Evolutionary conservation across 2,329 filamentous ascomycete species (phyloP), one percentile per base, ranked within the genome.

Genomic region (Raffaelea deltoideospora): DNA sequence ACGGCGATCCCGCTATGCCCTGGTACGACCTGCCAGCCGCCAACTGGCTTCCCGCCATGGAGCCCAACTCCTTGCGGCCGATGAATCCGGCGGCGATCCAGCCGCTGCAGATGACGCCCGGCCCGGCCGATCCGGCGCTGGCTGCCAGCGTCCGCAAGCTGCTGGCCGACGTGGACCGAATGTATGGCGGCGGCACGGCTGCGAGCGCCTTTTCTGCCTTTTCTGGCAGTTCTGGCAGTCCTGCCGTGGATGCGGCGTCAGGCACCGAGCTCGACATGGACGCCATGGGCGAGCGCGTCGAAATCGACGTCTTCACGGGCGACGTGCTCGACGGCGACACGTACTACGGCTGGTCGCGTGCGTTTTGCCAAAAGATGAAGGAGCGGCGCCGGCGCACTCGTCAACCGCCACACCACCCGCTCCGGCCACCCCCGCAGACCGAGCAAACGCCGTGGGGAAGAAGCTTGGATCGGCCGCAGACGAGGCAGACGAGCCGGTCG

Each of bases 301-400:
- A 76, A 15, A 53, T 72, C 3, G 75, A 85, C 46, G 72, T 78
- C 45, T 59, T 72, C n/a, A 79, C 72, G 0, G 76, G 76, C 1
- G 72, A 79, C 3, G 58, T 77, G 2, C 52, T 76, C 7, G 64
- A 67, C 7, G 77, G 76, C 2, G 76, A 83, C 43, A 83, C 80
- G 1, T 92, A 92, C 53, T 92, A 92, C 51, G 86, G 85, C 42
- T 93, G 86, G 86, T 88, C 84, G 5, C 69, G 72, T 28, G 63
- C 64, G 1, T 90, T 93, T 47, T 92, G 83, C 52, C 66, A 83
- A 45, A 81, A 79, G 50, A 90, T 90, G 79, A 84, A 79, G 56
- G 59, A 64, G 35, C 63, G 69, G 27, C 56, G 52, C 21, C 59
- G 52, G 31, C 53, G 57, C 4, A 61, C 9, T 57, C 58, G 1